phyloP scores from a whole-genome alignment of 2,329 filamentous ascomycete species.

The Ceratocystis alfenasii region DNA sequence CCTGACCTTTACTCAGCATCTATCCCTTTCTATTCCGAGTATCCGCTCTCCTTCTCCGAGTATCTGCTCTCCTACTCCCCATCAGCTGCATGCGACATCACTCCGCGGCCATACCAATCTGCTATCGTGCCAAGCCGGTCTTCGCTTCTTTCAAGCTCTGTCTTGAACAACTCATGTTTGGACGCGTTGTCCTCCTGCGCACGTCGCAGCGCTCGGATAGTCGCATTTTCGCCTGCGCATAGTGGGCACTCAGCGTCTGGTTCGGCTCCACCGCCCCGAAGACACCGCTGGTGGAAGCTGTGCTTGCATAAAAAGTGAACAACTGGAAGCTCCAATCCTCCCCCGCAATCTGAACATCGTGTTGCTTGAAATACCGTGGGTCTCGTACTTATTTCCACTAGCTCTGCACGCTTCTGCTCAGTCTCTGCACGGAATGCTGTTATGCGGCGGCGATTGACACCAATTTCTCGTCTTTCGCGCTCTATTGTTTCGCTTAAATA shows the following conservation, averaged over 20 bases:
- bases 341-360: slow-evolving; percentile 70
- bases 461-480: slow-evolving; percentile 77
- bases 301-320: slow-evolving; percentile 98
- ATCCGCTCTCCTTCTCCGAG: background rate
- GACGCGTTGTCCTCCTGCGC: slow-evolving; percentile 78
- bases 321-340: slow-evolving; percentile 68
- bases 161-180: slow-evolving; percentile 78
- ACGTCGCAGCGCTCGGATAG: slow-evolving; percentile 73
- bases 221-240: slow-evolving; percentile 73
- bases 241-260: slow-evolving; percentile 70
- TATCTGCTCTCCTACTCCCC: background rate
- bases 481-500: slow-evolving; percentile 85
- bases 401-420: slow-evolving; percentile 62
- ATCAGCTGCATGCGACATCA: slow-evolving; percentile 52
- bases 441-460: slow-evolving; percentile 65
- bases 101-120: slow-evolving; percentile 88
- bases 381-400: slow-evolving; percentile 63
- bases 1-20: no score
- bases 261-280: slow-evolving; percentile 41
- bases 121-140: slow-evolving; percentile 85
- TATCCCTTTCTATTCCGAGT: no score
- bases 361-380: slow-evolving; percentile 85
- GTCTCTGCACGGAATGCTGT: slow-evolving; percentile 76
- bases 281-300: slow-evolving; percentile 84
- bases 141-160: slow-evolving; percentile 61